These are phyloP conservation scores for Aspergillus sp. DNA, from an alignment of 2,329 filamentous ascomycete species.

Conservation along the genomic window DNA sequence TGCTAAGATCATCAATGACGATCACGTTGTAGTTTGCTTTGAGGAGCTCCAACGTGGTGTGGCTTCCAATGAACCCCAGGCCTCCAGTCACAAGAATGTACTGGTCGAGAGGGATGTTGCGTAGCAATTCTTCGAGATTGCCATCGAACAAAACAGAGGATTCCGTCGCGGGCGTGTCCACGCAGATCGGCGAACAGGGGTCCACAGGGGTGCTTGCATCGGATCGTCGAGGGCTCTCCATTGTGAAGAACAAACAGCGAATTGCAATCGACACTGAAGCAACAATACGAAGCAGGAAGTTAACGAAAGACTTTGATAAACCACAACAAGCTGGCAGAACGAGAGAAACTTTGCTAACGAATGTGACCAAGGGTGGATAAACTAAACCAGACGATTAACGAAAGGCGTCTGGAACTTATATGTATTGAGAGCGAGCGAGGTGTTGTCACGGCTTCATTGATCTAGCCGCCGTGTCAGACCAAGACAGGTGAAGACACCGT, in stretches of 20 bases:
- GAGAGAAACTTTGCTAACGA: too few relatives aligned
- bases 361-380: too few relatives aligned
- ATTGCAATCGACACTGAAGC: constrained; percentile 6
- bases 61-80: constrained; percentile 39
- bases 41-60: constrained; percentile 38
- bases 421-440: constrained; percentile 10
- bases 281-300: constrained; percentile 1
- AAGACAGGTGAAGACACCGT: constrained; percentile 14
- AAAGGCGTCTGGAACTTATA: constrained; percentile 18
- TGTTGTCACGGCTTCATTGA: constrained; percentile 8
- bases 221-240: constrained; percentile 26
- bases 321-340: constrained; percentile 5
- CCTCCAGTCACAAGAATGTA: constrained; percentile 42
- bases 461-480: constrained; percentile 16
- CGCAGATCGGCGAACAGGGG: constrained; percentile 21
- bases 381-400: background rate
- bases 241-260: constrained; percentile 10
- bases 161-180: constrained; percentile 43
- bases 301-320: constrained; percentile 7
- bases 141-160: constrained; percentile 43
- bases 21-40: constrained; percentile 38
- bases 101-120: constrained; percentile 32
- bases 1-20: constrained; percentile 39
- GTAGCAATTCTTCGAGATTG: constrained; percentile 37
- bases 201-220: constrained; percentile 27